Evolutionary conservation across 73 alveolate genomes (phyloP).

Genomic region (Tetrahymena borealis): DNA sequence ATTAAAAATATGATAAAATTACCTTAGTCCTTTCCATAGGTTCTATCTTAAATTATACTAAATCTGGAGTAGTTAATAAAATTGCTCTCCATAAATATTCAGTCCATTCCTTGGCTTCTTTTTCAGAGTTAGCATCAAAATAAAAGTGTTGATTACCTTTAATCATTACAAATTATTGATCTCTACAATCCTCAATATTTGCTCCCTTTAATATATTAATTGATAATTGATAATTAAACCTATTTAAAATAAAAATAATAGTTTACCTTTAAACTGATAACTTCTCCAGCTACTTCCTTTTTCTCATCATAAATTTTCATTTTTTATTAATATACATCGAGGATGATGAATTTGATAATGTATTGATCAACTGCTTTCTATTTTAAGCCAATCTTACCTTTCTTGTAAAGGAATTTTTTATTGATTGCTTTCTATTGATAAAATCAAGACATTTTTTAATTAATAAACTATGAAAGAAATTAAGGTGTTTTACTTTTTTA

Average conservation of each 20-base stretch:
- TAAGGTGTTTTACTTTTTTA: not conserved
- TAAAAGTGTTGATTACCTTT: conserved; percentile 16
- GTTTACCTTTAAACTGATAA: not conserved
- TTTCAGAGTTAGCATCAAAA: conserved; percentile 25
- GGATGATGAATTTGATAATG: not conserved
- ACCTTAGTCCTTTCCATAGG: conserved; percentile 39
- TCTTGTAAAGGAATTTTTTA: conserved; percentile 27
- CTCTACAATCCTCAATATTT: conserved; percentile 31
- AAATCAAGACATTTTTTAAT: too few relatives aligned
- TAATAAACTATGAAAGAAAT: not conserved
- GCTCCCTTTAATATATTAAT: conserved; percentile 38
- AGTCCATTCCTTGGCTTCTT: conserved; percentile 40
- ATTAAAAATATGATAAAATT: not conserved
- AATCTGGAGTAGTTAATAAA: conserved; percentile 29
- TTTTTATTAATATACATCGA: conserved; percentile 30
- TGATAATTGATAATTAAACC: not conserved
- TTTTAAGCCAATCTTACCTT: conserved; percentile 21
- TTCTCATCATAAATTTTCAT: conserved; percentile 32
- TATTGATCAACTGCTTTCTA: conserved; percentile 8
- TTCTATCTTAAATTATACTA: conserved; percentile 33
- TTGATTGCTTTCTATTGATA: conserved; percentile 1
- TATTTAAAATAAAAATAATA: too few relatives aligned
- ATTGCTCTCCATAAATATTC: conserved; percentile 46
- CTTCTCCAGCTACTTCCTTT: conserved; percentile 11
- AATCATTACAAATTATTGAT: conserved; percentile 28